Conservation (phyloP, 208 protist genomes). For the Porcisia hertigi region DNA sequence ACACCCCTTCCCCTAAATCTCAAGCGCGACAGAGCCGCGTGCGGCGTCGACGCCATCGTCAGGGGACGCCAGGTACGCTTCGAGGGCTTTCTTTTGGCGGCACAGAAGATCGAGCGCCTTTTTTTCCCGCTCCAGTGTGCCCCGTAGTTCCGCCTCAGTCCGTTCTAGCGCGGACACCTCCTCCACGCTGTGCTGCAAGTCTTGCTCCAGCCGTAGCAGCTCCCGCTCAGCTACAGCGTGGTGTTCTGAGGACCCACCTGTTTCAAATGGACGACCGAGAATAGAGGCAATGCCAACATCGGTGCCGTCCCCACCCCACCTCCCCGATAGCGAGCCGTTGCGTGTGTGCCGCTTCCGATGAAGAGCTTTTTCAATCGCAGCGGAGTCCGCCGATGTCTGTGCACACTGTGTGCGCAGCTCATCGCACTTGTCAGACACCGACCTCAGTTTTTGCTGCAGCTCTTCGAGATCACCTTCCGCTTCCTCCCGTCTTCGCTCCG, state of each 20-base stretch:
- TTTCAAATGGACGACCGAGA: neutral
- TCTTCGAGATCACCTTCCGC: neutral
- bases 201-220: slow-evolving; percentile 12
- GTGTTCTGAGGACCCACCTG: neutral
- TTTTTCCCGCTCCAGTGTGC: neutral
- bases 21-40: neutral
- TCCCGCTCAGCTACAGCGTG: neutral
- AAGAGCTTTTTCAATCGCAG: slow-evolving; percentile 7
- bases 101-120: slow-evolving; percentile 5
- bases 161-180: slow-evolving; percentile 8
- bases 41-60: neutral
- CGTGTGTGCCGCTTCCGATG: neutral
- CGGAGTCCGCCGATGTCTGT: slow-evolving; percentile 5
- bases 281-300: too few species aligned
- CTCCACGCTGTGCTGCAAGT: slow-evolving; percentile 5
- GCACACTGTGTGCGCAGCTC: slow-evolving; percentile 10
- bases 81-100: slow-evolving; percentile 7
- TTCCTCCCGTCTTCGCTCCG: neutral
- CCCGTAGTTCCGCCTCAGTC: neutral
- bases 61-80: slow-evolving; percentile 11
- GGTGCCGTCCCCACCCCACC: neutral
- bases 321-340: neutral
- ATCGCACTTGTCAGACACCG: slow-evolving; percentile 5
- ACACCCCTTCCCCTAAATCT: neutral
- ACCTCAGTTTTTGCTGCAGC: neutral